These are phyloP conservation scores for Chaetomium olivaceum DNA, from an alignment of 2,329 filamentous ascomycete genomes.

Conservation along the genomic window DNA sequence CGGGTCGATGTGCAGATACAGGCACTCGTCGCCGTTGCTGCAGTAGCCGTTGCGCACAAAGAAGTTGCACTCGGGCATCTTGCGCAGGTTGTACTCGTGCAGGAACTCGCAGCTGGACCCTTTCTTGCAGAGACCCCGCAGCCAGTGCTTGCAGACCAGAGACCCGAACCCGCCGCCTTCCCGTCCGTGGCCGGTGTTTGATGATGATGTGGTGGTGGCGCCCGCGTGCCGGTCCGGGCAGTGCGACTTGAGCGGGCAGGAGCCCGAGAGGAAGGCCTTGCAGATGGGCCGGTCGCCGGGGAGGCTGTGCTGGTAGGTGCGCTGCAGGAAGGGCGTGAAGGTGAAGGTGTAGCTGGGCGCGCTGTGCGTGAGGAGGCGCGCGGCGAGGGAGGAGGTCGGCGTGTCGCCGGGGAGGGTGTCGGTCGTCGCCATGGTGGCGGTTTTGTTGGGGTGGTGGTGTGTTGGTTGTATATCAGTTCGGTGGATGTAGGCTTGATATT, in stretches of 20 bases:
- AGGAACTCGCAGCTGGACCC: slow-evolving; percentile 95
- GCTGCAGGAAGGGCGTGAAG: slow-evolving; percentile 82
- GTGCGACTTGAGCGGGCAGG: slow-evolving; percentile 80
- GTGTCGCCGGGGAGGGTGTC: not conserved
- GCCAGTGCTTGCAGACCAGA: slow-evolving; percentile 98
- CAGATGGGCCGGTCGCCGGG: slow-evolving; percentile 78
- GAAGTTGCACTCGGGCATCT: slow-evolving; percentile 98
- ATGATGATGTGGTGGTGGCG: slow-evolving; percentile 37
- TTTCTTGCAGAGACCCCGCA: slow-evolving; percentile 96
- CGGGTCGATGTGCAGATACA: slow-evolving; percentile 88
- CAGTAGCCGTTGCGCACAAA: slow-evolving; percentile 93
- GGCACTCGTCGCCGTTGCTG: slow-evolving; percentile 93
- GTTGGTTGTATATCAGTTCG: not conserved
- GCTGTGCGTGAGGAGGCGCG: slow-evolving; percentile 58
- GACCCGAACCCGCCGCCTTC: slow-evolving; percentile 64
- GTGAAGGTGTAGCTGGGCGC: slow-evolving; percentile 67
- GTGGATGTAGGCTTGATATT: not conserved
- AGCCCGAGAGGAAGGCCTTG: slow-evolving; percentile 79
- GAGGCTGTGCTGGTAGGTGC: slow-evolving; percentile 82
- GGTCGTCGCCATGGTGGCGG: slow-evolving; percentile 32
- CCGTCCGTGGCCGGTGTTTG: slow-evolving; percentile 25
- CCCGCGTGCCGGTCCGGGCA: slow-evolving; percentile 81
- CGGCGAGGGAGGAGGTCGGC: slow-evolving; percentile 35
- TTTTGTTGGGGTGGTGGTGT: not conserved
- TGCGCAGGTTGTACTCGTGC: slow-evolving; percentile 96